Percentiles rank a stretch among this genome's conserved stretches.
These are phyloP conservation scores for Alternaria novae-zelandiae DNA, from an alignment of 2,329 filamentous ascomycete species.

Conservation along the genomic window DNA sequence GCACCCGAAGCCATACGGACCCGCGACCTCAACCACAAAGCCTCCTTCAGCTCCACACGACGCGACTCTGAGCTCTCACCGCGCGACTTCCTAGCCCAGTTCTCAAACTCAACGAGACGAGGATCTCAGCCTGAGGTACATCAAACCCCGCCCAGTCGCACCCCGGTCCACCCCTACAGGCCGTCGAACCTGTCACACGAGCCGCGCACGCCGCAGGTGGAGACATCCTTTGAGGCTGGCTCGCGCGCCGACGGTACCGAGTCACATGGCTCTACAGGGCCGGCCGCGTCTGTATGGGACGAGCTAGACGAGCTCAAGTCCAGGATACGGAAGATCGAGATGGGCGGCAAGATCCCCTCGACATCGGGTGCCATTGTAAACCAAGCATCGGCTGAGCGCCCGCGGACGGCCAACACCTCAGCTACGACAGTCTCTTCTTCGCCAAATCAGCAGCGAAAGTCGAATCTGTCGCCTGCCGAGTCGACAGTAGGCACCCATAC, in stretches of 20 bases:
- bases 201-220: conserved; percentile 34
- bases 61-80: conserved; percentile 40
- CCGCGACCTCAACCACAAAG: conserved; percentile 40
- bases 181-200: conserved; percentile 45
- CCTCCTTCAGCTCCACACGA: conserved; percentile 33
- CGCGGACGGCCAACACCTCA: conserved; percentile 87
- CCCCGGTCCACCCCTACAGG: conserved; percentile 40
- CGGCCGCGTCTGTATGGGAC: conserved; percentile 95
- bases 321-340: conserved; percentile 85
- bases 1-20: conserved; percentile 29
- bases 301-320: conserved; percentile 95
- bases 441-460: conserved; percentile 72
- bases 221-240: conserved; percentile 32
- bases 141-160: conserved; percentile 43
- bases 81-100: conserved; percentile 43
- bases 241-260: conserved; percentile 63
- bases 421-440: conserved; percentile 90
- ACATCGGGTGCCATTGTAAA: conserved; percentile 74
- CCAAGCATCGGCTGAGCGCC: conserved; percentile 78
- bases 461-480: conserved; percentile 51
- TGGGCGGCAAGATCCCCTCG: conserved; percentile 84
- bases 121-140: conserved; percentile 42
- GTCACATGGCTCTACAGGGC: conserved; percentile 85
- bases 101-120: conserved; percentile 33
- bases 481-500: conserved; percentile 54